A percentile compares a stretch with the other conserved stretches of the same genome.
Conservation (phyloP, 2,329 filamentous ascomycete genomes). For the Herpotrichia juniperi region DNA sequence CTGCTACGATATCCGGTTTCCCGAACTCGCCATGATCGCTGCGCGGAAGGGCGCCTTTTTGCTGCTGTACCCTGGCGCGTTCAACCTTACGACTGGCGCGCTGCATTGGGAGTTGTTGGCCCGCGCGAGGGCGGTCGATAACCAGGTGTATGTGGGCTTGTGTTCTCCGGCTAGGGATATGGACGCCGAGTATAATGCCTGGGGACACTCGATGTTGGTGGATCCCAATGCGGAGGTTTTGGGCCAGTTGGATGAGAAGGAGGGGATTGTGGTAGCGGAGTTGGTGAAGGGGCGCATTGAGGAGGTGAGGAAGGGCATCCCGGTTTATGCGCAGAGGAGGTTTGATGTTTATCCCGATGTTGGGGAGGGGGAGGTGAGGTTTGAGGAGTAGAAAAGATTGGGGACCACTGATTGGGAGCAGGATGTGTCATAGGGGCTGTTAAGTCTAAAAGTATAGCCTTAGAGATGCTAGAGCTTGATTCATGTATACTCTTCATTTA, state of each 20-base stretch:
- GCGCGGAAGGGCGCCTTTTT: slow-evolving; percentile 86
- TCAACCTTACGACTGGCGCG: slow-evolving; percentile 91
- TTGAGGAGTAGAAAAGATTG: slow-evolving; percentile 37
- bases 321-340: slow-evolving; percentile 80
- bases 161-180: slow-evolving; percentile 89
- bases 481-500: too few species aligned
- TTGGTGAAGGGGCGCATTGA: slow-evolving; percentile 72
- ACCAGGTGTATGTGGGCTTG: slow-evolving; percentile 90
- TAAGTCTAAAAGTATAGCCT: too few species aligned
- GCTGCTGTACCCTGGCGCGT: slow-evolving; percentile 92
- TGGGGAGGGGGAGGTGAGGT: slow-evolving; percentile 60
- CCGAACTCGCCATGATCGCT: slow-evolving; percentile 88
- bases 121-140: slow-evolving; percentile 85
- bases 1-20: slow-evolving; percentile 98
- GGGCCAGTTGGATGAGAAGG: slow-evolving; percentile 76
- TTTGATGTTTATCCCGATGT: slow-evolving; percentile 98
- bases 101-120: slow-evolving; percentile 90
- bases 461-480: too few species aligned
- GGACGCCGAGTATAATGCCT: slow-evolving; percentile 81
- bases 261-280: slow-evolving; percentile 77
- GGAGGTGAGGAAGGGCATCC: slow-evolving; percentile 81
- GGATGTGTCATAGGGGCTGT: too few species aligned
- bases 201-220: slow-evolving; percentile 86
- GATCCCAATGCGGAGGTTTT: slow-evolving; percentile 88
- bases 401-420: too few species aligned